Base-by-base conservation (phyloP, 1,284 basidiomycete genomes). In the Naganishia liquefaciens region DNA sequence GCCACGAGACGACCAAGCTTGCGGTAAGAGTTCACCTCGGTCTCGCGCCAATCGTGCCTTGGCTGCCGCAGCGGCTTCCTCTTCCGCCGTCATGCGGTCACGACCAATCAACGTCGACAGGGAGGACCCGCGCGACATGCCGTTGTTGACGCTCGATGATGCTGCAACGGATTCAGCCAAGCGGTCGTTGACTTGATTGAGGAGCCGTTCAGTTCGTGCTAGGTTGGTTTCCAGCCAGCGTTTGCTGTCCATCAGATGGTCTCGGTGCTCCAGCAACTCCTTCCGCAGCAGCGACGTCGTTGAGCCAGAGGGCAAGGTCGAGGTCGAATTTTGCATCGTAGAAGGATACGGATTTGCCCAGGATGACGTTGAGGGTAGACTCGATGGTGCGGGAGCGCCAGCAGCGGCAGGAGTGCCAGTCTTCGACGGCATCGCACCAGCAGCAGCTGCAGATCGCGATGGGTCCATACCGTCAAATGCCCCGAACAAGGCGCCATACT, bases 201-300 rank as follows among this genome's bases (percentile, higher is more conserved):
- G 55, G 51, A 78, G 70, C 58, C 76, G 75, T 43, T 79, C 77
- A n/a, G 77, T 78, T 68, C 74, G 75, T 57, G 68, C 47, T 39
- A 79, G 57, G 72, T 76, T 78, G 33, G 65, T 69, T 60, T 79
- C 78, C 10, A 79, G 69, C 78, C 78, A 79, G 30, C 72, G 65
- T 66, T 77, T 78, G 66, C 77, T 77, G 51, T 79, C 77, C 51
- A 76, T 70, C 5, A 79, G 73, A 66, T 77, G 75, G 52, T 79
- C 77, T 15, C 76, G 75, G 65, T 79, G 78, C 61, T 79, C 78
- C 21, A 67, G 54, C 0, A 79, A 69, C 63, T 79, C 78, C 5
- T 76, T 72, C 3, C 74, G 71, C 53, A 71, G 72, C 71, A 75
- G 73, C 63, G 47, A 33, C 27, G 44, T 74, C 73, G 42, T 68